Evolutionary conservation across 768 basidiomycete species (phyloP).

Genomic region (Mycena amicta): DNA sequence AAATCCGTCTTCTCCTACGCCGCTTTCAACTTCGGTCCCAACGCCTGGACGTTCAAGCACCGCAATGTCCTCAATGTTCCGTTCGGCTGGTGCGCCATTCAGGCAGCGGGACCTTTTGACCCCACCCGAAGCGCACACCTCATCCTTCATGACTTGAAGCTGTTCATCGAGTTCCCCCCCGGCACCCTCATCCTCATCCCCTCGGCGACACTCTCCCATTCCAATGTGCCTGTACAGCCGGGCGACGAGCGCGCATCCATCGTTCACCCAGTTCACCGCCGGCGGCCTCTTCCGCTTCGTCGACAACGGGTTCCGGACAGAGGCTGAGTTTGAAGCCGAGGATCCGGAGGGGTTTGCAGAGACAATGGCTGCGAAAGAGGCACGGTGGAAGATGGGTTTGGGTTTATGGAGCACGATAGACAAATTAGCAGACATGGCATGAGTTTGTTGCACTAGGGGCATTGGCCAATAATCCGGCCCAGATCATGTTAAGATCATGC

Average conservation of each 20-base stretch:
- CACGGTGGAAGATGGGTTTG: background rate
- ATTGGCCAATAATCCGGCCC: too few relatives aligned
- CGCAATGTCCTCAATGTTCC: too few relatives aligned
- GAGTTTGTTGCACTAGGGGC: too few relatives aligned
- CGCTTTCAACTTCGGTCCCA: background rate
- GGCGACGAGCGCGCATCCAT: background rate
- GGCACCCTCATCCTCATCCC: too few relatives aligned
- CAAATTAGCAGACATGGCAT: background rate
- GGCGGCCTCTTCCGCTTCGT: too few relatives aligned
- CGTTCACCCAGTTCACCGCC: too few relatives aligned
- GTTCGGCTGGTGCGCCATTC: background rate
- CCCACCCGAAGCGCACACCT: background rate
- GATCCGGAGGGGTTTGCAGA: background rate
- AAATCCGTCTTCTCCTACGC: background rate
- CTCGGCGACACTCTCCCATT: too few relatives aligned
- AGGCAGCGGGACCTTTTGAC: background rate
- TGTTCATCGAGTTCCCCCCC: background rate
- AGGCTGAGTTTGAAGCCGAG: too few relatives aligned
- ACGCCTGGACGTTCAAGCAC: background rate
- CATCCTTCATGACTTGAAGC: background rate
- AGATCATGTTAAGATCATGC: too few relatives aligned
- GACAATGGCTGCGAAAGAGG: background rate
- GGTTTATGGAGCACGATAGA: background rate
- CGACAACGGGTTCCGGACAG: too few relatives aligned
- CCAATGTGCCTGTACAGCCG: background rate